Base-by-base conservation (phyloP, 352 stramenopile species). In the Elongisporangium prolatum region DNA sequence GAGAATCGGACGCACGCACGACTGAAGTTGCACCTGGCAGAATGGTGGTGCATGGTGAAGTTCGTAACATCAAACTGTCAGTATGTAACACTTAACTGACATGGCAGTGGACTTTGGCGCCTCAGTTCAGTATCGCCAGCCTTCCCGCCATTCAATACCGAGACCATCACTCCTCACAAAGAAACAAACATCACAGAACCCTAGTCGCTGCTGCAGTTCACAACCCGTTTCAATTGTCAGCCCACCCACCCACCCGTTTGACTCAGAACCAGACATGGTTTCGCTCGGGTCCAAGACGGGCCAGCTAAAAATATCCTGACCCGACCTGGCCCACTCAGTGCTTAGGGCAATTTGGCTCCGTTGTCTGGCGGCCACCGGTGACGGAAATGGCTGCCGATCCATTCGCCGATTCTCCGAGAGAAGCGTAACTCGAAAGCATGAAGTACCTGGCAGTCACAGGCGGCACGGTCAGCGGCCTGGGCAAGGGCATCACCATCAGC, bases 361-460 rank as follows among this genome's bases (percentile, higher is more conserved):
- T 40, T 40, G 28, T 40, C 28, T 40, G 28, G 28, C 28, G 28
- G 28, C 28, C 28, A 40, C 28, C 28, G 28, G 28, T 40, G 28
- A 40, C 28, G 4, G 28, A 40, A 6, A 40, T 40, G 28, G 28
- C 28, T 40, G 28, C 8, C 8, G 25, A 9, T 14, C 28, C 28
- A 40, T 40, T 40, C 28, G 28, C 28, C 28, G 4, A 14, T 40
- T 14, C 5, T 14, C 28, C 28, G 28, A 40, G 28, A 13, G 28
- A 40, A 40, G 28, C 28, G 28, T 8, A 40, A 50, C 48, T 20
- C 40, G 20, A 17, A 52, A 75, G 2, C 13, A 98, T 98, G 90
- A 99, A 99, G 82, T 99, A 98, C 69, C 87, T 99, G 65, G 91
- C 98, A 64, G 96, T 99, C 56, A 99, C 96, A 34, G 97, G 97